phyloP scores from a whole-genome alignment of 495 filamentous ascomycete genomes.

The Lophiotrema nucula region DNA sequence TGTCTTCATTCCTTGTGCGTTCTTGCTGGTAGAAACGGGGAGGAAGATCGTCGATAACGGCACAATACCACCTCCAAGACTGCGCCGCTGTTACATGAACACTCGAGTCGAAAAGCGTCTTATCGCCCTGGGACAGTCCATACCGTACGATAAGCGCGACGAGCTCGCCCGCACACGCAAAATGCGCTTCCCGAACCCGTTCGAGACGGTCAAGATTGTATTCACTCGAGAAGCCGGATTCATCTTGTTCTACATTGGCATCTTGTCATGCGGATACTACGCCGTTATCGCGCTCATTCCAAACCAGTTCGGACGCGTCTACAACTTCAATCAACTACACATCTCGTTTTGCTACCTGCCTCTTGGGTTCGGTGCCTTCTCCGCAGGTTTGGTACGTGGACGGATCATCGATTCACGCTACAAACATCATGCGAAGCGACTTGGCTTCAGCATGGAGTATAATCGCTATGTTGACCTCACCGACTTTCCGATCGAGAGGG shows the following conservation, averaged over 20 bases:
- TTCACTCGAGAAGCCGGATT: too few relatives aligned
- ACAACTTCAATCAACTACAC: slow-evolving; percentile 32
- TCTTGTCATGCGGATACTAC: slow-evolving; percentile 32
- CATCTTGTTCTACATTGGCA: too few relatives aligned
- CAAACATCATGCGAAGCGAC: slow-evolving; percentile 19
- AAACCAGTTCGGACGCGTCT: slow-evolving; percentile 25
- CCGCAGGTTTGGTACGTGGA: slow-evolving; percentile 4
- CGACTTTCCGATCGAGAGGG: slow-evolving; percentile 35
- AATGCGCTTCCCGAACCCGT: slow-evolving; percentile 33
- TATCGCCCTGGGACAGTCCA: slow-evolving; percentile 32
- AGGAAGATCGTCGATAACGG: slow-evolving; percentile 72
- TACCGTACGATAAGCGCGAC: slow-evolving; percentile 21
- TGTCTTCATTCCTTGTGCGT: too few relatives aligned
- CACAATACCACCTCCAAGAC: slow-evolving; percentile 51
- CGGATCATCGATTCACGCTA: slow-evolving; percentile 36
- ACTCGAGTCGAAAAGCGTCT: slow-evolving; percentile 47
- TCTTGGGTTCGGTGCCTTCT: not conserved
- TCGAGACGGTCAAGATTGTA: slow-evolving; percentile 30
- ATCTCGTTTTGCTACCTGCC: slow-evolving; percentile 34
- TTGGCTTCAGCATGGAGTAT: slow-evolving; percentile 35
- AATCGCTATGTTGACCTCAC: slow-evolving; percentile 44
- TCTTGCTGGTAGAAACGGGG: slow-evolving; percentile 69
- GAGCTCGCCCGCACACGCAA: slow-evolving; percentile 6
- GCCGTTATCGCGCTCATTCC: slow-evolving; percentile 26
- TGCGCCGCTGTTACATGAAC: slow-evolving; percentile 30